phyloP scores from a whole-genome alignment of 2,329 filamentous ascomycete genomes.

The Penicillium capsulatum region DNA sequence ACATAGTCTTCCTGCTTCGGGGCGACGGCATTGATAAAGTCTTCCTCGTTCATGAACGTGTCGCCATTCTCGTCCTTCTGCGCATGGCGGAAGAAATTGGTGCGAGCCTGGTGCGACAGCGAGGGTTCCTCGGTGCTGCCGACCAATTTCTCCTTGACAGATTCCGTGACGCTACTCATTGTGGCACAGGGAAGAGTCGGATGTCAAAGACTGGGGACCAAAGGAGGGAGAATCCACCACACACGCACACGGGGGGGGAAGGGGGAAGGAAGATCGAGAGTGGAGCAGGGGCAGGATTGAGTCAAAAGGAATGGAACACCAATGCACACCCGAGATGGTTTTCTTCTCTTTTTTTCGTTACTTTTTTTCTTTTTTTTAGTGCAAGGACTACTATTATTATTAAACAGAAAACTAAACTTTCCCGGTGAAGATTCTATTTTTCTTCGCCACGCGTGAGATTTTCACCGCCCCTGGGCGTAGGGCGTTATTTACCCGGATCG shows the following conservation, averaged over 20 bases:
- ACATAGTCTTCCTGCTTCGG: constrained; percentile 87
- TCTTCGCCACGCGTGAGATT: constrained; percentile 5
- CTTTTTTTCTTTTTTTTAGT: constrained; percentile 1
- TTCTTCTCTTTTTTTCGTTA: too few species aligned
- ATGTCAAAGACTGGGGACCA: background rate
- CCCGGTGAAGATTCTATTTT: too few species aligned
- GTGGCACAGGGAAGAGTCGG: constrained; percentile 17
- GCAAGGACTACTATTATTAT: too few species aligned
- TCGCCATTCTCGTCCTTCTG: constrained; percentile 73
- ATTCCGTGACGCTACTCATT: constrained; percentile 58
- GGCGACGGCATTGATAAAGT: constrained; percentile 88
- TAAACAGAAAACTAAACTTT: too few species aligned
- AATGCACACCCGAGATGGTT: background rate
- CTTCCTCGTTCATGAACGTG: constrained; percentile 72
- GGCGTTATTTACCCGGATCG: constrained; percentile 20
- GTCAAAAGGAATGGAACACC: constrained; percentile 14
- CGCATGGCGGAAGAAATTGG: constrained; percentile 72
- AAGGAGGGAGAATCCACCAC: constrained; percentile 13
- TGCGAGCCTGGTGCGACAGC: constrained; percentile 69
- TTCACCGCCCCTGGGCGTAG: constrained; percentile 13
- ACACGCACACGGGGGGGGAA: constrained; percentile 15
- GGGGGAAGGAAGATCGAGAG: constrained; percentile 15
- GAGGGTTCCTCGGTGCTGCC: constrained; percentile 57
- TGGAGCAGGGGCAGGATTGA: constrained; percentile 23
- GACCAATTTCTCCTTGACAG: constrained; percentile 75